Percentiles rank a stretch among this genome's conserved stretches.
Conservation (phyloP, 2,329 filamentous ascomycete species). For the Calycina herbarum region DNA sequence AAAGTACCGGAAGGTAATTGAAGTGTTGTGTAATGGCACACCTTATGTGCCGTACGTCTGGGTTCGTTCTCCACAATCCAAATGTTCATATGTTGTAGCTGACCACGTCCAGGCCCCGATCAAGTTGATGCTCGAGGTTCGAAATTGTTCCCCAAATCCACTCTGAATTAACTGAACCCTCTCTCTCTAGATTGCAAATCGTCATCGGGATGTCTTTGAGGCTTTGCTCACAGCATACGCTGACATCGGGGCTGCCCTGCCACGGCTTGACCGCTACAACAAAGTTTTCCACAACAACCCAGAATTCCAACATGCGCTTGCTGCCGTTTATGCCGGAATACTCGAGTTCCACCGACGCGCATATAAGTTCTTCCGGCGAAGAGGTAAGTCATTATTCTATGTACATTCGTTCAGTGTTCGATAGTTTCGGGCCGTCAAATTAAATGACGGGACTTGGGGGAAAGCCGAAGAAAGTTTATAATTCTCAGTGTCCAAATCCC, state of each 20-base stretch:
- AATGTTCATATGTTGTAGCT: background rate
- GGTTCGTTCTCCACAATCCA: conserved; percentile 23
- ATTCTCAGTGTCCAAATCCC: too few species aligned
- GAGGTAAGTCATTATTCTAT: conserved; percentile 6
- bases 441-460: background rate
- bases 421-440: background rate
- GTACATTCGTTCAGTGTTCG: background rate
- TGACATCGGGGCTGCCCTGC: conserved; percentile 42
- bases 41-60: conserved; percentile 48
- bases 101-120: conserved; percentile 16
- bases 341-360: conserved; percentile 48
- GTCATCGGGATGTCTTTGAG: conserved; percentile 42
- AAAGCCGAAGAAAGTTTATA: too few species aligned
- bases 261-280: conserved; percentile 42
- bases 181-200: conserved; percentile 15
- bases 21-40: conserved; percentile 48
- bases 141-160: background rate
- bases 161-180: background rate
- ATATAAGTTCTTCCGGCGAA: conserved; percentile 46
- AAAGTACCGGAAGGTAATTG: conserved; percentile 44
- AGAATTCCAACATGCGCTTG: conserved; percentile 45
- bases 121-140: conserved; percentile 20
- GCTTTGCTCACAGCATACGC: conserved; percentile 43
- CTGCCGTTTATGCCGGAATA: conserved; percentile 48
- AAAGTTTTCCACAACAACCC: conserved; percentile 36